Percentiles rank a stretch among this genome's conserved stretches.
These are phyloP conservation scores for Azolla pinnata DNA, from an alignment of 75 land plant genomes.

Conservation along the genomic window DNA sequence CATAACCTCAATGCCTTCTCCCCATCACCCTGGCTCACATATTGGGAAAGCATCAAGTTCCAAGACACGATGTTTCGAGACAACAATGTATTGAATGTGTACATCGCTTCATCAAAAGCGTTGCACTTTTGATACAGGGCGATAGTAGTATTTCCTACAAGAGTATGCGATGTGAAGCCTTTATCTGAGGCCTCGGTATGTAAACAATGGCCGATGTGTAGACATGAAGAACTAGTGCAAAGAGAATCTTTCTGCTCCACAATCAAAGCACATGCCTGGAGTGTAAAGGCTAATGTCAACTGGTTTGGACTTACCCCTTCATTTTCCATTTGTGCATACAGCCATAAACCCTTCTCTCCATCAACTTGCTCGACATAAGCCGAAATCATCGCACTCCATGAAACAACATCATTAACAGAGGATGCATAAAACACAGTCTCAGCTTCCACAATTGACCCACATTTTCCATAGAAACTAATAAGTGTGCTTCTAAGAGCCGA, in stretches of 20 bases:
- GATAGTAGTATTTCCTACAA: constrained; percentile 11
- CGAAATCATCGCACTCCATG: constrained; percentile 22
- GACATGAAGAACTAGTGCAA: background rate
- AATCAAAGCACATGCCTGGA: background rate
- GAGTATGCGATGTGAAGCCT: constrained; percentile 3
- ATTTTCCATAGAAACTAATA: constrained; percentile 18
- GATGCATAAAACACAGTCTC: constrained; percentile 13
- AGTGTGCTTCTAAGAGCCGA: constrained; percentile 16
- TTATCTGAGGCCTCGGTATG: background rate
- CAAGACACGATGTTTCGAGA: constrained; percentile 7
- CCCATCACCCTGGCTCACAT: background rate
- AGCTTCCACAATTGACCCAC: constrained; percentile 21
- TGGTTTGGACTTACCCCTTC: constrained; percentile 6
- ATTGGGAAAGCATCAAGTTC: constrained; percentile 14
- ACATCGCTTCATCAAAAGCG: constrained; percentile 1
- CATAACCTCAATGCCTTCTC: constrained; percentile 8
- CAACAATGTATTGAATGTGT: constrained; percentile 1
- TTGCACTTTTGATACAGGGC: constrained; percentile 16
- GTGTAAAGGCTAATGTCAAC: background rate
- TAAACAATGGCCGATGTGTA: background rate
- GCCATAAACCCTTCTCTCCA: constrained; percentile 5
- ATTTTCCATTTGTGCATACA: constrained; percentile 14
- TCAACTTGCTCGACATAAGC: constrained; percentile 5
- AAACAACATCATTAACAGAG: constrained; percentile 12
- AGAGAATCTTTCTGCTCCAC: background rate